These are phyloP conservation scores for Berberis thunbergii DNA, from an alignment of 164 flowering plant species.

Conservation along the genomic window DNA sequence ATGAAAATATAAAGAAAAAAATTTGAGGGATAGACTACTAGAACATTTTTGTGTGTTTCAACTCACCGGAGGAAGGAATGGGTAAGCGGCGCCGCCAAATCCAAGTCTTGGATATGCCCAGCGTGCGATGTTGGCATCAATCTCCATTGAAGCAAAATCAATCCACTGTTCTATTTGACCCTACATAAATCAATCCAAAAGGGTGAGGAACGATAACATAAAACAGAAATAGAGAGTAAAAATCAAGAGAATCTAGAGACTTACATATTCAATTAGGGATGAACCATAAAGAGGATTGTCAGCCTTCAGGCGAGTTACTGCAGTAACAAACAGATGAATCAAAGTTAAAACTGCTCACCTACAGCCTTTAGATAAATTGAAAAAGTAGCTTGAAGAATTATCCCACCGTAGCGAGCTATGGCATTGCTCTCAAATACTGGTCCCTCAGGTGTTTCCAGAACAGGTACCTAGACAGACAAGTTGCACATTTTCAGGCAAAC, in stretches of 20 bases:
- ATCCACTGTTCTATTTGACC: slow-evolving; percentile 78
- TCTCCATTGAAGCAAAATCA: slow-evolving; percentile 67
- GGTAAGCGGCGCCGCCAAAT: slow-evolving; percentile 29
- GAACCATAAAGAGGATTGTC: slow-evolving; percentile 58
- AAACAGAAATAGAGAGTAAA: not conserved
- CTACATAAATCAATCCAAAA: slow-evolving; percentile 19
- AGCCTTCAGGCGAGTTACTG: slow-evolving; percentile 66
- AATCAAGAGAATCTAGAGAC: slow-evolving; percentile 11
- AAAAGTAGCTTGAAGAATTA: not conserved
- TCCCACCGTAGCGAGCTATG: slow-evolving; percentile 70
- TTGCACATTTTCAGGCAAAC: not conserved
- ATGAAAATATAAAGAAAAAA: not conserved
- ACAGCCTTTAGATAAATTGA: slow-evolving; percentile 1
- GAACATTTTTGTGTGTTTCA: not conserved
- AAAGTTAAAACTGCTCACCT: not conserved
- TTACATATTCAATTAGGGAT: slow-evolving; percentile 63
- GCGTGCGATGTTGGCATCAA: slow-evolving; percentile 34
- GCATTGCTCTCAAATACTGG: slow-evolving; percentile 76
- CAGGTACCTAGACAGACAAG: slow-evolving; percentile 43
- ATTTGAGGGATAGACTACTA: not conserved
- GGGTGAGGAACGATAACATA: not conserved
- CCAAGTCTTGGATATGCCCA: slow-evolving; percentile 53
- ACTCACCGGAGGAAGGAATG: slow-evolving; percentile 49
- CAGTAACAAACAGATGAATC: slow-evolving; percentile 8
- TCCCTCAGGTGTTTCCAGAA: slow-evolving; percentile 71